Percentiles rank a stretch among this genome's conserved stretches.
phyloP scores from a whole-genome alignment of 2,329 filamentous ascomycete species.

The Periconia macrospinosa region DNA sequence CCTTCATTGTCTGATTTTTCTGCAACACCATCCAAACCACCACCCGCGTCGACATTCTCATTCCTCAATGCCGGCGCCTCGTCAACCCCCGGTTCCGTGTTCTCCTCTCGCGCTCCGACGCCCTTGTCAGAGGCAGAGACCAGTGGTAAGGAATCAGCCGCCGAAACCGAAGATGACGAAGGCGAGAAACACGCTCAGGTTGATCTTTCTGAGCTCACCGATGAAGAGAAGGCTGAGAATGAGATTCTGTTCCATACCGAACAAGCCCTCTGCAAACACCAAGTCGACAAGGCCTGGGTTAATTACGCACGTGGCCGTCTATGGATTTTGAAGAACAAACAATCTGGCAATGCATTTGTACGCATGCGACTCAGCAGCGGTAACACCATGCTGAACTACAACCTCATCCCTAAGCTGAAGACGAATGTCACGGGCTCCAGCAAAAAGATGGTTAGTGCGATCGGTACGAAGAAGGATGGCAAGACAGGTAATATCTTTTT shows the following conservation, averaged over 20 bases:
- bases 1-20: slow-evolving; percentile 28
- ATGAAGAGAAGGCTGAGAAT: slow-evolving; percentile 29
- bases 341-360: slow-evolving; percentile 33
- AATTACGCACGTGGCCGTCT: slow-evolving; percentile 35
- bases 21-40: slow-evolving; percentile 30
- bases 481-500: slow-evolving; percentile 25
- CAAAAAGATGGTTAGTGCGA: slow-evolving; percentile 33
- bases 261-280: slow-evolving; percentile 30
- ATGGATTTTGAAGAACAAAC: slow-evolving; percentile 42
- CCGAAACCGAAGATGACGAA: slow-evolving; percentile 31
- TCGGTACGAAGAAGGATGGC: slow-evolving; percentile 26
- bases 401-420: slow-evolving; percentile 28
- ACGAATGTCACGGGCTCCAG: slow-evolving; percentile 25
- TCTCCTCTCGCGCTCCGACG: slow-evolving; percentile 41
- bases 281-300: slow-evolving; percentile 33
- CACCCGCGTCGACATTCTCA: slow-evolving; percentile 23
- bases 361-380: slow-evolving; percentile 38
- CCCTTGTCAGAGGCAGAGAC: slow-evolving; percentile 38
- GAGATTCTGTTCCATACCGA: slow-evolving; percentile 40
- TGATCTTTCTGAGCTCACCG: slow-evolving; percentile 36
- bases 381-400: slow-evolving; percentile 34
- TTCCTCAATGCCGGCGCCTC: slow-evolving; percentile 26
- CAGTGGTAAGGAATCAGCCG: slow-evolving; percentile 28
- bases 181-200: slow-evolving; percentile 30
- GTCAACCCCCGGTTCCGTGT: slow-evolving; percentile 29